Percentiles rank a stretch among this genome's conserved stretches.
phyloP scores from a whole-genome alignment of 768 basidiomycete genomes.

The Lepiota brunneoincarnata region DNA sequence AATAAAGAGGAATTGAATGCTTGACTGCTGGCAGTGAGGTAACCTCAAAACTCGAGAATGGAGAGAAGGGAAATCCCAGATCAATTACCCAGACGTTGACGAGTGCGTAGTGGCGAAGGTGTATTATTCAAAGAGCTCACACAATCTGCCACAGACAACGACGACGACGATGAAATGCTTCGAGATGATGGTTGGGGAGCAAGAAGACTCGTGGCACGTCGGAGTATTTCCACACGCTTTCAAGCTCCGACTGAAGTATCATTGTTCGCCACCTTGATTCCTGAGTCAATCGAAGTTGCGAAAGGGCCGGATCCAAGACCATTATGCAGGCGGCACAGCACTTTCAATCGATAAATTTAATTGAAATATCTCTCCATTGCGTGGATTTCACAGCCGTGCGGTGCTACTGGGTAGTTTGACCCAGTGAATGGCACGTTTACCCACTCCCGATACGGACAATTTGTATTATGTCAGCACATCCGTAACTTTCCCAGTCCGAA shows the following conservation, averaged over 20 bases:
- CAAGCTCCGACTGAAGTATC: conserved; percentile 14
- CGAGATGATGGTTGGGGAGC: conserved; percentile 17
- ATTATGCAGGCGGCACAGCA: neutral
- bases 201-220: conserved; percentile 9
- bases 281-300: neutral
- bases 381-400: too few species aligned
- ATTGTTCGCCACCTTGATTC: conserved; percentile 4
- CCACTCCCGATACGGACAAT: neutral
- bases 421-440: neutral
- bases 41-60: conserved; percentile 19
- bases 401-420: neutral
- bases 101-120: conserved; percentile 20
- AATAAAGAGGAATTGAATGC: conserved; percentile 7
- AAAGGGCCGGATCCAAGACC: neutral
- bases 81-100: conserved; percentile 16
- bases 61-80: conserved; percentile 13
- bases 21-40: conserved; percentile 16
- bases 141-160: conserved; percentile 42
- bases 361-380: neutral
- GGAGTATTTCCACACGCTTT: conserved; percentile 12
- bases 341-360: neutral
- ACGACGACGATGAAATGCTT: conserved; percentile 19
- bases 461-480: conserved; percentile 11
- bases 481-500: neutral
- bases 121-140: conserved; percentile 46